Evolutionary conservation across 768 basidiomycete genomes (phyloP), one percentile per base, ranked within the genome.

Genomic region (Hypholoma fasciculare): DNA sequence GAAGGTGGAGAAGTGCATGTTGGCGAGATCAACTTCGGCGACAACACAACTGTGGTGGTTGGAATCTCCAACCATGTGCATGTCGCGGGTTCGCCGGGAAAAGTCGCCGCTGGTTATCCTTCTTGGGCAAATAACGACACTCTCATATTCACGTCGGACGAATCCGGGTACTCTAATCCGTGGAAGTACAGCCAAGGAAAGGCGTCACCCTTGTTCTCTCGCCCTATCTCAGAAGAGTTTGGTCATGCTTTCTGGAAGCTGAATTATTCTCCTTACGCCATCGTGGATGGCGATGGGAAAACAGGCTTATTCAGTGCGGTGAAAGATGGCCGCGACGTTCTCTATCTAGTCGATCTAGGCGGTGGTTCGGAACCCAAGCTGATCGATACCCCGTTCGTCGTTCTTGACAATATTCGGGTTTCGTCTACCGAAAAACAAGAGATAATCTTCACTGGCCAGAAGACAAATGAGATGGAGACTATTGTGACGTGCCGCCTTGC

Each of bases 81-180:
- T 27, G 76, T 91, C 13, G 85, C 85, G 0, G 86, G 87, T 16
- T 73, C 81, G 61, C 67, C 65, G 42, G 71, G 74, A 53, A 76
- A 75, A n/a, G 72, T 84, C 60, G 80, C 83, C 42, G 82, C 84
- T 26, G 75, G 66, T 11, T 87, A 87, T 62, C 87, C 90, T 0
- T 63, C 71, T 6, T 92, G 90, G 89, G 69, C 77, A 4, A 76
- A 73, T 56, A 74, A 85, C 61, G 77, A 82, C 30, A 76, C 70
- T 4, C 73, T 92, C 39, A 72, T 88, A 47, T 91, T 86, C 71
- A 83, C 85, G 7, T 81, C 77, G 34, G 90, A 93, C 61, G 74
- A 76, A 54, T 82, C 83, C 14, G 88, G 87, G 0, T 92, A 79
- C 66, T 78, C 82, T 57, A 89, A 92, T 64, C 87, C 91, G 0